A percentile compares a stretch with the other conserved stretches of the same genome.
phyloP scores from a whole-genome alignment of 768 basidiomycete genomes.

The Pisolithus microcarpus region DNA sequence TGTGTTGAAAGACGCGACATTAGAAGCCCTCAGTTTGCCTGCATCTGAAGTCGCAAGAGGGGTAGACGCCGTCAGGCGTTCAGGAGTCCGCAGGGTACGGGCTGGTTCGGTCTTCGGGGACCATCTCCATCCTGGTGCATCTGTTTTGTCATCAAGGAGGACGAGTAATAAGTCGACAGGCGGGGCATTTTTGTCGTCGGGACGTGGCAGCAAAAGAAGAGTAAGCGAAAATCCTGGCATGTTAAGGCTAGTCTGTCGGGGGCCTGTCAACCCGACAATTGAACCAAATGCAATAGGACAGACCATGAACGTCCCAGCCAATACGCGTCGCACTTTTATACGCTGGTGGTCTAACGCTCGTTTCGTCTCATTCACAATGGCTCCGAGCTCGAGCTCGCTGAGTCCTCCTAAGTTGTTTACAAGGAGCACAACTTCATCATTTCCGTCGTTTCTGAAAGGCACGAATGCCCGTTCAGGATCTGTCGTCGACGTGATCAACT shows the following conservation, averaged over 20 bases:
- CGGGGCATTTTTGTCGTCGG: slow-evolving; percentile 33
- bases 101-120: slow-evolving; percentile 41
- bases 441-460: slow-evolving; percentile 53
- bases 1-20: slow-evolving; percentile 45
- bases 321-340: slow-evolving; percentile 52
- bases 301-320: slow-evolving; percentile 86
- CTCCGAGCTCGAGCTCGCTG: slow-evolving; percentile 75
- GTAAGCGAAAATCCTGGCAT: slow-evolving; percentile 92
- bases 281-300: slow-evolving; percentile 8
- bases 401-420: slow-evolving; percentile 87
- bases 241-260: slow-evolving; percentile 71
- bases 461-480: slow-evolving; percentile 77
- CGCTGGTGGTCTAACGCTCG: slow-evolving; percentile 48
- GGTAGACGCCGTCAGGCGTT: slow-evolving; percentile 8
- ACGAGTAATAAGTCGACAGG: slow-evolving; percentile 43
- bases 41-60: slow-evolving; percentile 1
- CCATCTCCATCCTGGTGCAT: slow-evolving; percentile 86
- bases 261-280: no score
- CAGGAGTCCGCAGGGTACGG: slow-evolving; percentile 10
- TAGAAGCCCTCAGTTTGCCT: slow-evolving; percentile 29
- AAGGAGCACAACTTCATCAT: slow-evolving; percentile 67
- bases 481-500: slow-evolving; percentile 59
- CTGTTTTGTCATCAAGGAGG: slow-evolving; percentile 59
- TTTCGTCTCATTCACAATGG: slow-evolving; percentile 56
- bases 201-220: slow-evolving; percentile 62